Percentiles rank a stretch among this genome's conserved stretches.
Evolutionary conservation across 495 filamentous ascomycete genomes (phyloP).

Genomic region (Trichocladium uniseriatum): DNA sequence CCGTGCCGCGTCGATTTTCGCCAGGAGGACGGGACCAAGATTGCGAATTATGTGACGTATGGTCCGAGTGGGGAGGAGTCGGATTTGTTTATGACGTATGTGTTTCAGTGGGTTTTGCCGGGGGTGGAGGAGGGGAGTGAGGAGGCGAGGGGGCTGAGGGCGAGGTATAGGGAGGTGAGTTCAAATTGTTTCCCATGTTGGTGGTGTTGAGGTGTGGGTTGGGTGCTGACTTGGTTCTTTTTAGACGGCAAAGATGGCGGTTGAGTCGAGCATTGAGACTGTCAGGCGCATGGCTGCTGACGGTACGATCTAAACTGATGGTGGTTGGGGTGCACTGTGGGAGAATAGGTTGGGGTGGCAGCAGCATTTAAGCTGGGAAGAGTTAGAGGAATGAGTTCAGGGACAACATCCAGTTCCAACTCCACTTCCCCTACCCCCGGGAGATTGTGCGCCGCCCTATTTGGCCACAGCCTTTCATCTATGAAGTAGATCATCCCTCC

Average conservation of each 20-base stretch:
- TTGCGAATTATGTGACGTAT: slow-evolving; percentile 28
- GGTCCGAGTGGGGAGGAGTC: slow-evolving; percentile 19
- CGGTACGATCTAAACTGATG: no score
- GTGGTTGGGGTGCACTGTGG: no score
- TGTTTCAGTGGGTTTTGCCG: slow-evolving; percentile 32
- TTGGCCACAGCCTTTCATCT: no score
- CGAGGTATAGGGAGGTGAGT: slow-evolving; percentile 27
- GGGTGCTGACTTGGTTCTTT: slow-evolving; percentile 9
- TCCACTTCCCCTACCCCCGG: no score
- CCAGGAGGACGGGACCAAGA: slow-evolving; percentile 30
- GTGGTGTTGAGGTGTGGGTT: neutral
- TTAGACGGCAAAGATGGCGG: slow-evolving; percentile 33
- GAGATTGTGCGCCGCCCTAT: no score
- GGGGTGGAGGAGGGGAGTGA: slow-evolving; percentile 24
- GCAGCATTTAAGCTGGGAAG: no score
- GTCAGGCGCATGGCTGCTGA: slow-evolving; percentile 24
- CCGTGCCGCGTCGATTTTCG: slow-evolving; percentile 31
- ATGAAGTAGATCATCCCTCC: no score
- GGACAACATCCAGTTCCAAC: no score
- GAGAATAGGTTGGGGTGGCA: no score
- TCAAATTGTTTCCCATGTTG: neutral
- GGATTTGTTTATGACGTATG: slow-evolving; percentile 31
- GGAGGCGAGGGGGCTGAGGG: slow-evolving; percentile 21
- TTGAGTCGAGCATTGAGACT: slow-evolving; percentile 31
- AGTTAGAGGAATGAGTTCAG: no score